Conservation (phyloP, 305 asterid genomes). For the Petunia hybrid region DNA sequence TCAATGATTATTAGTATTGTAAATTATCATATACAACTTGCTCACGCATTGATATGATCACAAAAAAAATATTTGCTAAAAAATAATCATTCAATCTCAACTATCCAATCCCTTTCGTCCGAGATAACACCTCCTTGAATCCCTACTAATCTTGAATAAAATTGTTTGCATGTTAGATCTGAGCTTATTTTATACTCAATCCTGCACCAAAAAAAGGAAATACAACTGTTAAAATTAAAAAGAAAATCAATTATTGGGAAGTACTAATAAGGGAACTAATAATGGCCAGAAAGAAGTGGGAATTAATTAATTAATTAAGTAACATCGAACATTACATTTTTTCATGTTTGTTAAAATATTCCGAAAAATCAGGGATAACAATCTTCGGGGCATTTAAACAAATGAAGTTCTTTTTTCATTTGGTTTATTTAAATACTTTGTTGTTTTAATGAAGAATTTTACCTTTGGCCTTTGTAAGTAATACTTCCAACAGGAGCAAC, state of each 20-base stretch:
- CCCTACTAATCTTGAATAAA: slow-evolving; percentile 53
- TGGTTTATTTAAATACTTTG: not conserved
- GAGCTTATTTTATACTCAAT: slow-evolving; percentile 52
- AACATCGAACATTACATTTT: not conserved
- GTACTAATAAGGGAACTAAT: not conserved
- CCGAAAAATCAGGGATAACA: not conserved
- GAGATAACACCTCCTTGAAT: slow-evolving; percentile 63
- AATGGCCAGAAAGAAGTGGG: not conserved
- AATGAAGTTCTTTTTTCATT: not conserved
- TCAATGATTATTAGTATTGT: not conserved
- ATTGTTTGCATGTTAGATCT: slow-evolving; percentile 47
- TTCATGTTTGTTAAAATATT: not conserved
- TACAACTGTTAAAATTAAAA: not conserved
- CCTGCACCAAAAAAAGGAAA: slow-evolving; percentile 43
- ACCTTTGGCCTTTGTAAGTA: slow-evolving; percentile 74
- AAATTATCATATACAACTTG: not conserved
- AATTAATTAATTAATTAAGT: not conserved
- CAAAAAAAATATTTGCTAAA: not conserved
- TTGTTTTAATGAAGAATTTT: not conserved
- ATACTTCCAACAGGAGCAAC: slow-evolving; percentile 86
- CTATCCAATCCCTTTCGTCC: slow-evolving; percentile 71
- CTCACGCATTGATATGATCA: not conserved
- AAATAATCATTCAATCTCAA: slow-evolving; percentile 46
- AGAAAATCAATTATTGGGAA: not conserved
- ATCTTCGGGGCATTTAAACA: too few relatives aligned